phyloP scores from a whole-genome alignment of 208 protist species.

The Herpetomonas samuelpessoai region DNA sequence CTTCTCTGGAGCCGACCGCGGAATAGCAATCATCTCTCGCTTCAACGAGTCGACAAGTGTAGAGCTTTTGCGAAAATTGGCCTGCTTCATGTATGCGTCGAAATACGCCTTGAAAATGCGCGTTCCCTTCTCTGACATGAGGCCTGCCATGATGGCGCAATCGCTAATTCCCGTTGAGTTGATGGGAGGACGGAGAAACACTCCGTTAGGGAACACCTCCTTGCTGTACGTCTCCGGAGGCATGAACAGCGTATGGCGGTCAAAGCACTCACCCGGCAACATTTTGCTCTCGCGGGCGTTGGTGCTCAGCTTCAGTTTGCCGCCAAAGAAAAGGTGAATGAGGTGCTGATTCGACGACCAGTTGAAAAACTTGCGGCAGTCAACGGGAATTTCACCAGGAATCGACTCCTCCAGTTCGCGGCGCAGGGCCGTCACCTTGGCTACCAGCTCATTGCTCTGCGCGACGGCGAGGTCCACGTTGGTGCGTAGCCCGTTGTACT shows the following conservation, averaged over 20 bases:
- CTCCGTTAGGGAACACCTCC: slow-evolving; percentile 67
- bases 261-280: slow-evolving; percentile 76
- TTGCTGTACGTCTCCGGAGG: slow-evolving; percentile 23
- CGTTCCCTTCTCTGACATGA: slow-evolving; percentile 74
- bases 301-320: slow-evolving; percentile 85
- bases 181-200: slow-evolving; percentile 84
- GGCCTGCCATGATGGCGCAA: slow-evolving; percentile 79
- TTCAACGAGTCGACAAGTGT: slow-evolving; percentile 73
- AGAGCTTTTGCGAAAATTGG: slow-evolving; percentile 84
- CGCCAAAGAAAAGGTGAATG: slow-evolving; percentile 89
- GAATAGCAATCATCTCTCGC: slow-evolving; percentile 57
- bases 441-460: slow-evolving; percentile 80
- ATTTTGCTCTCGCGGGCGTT: slow-evolving; percentile 78
- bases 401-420: slow-evolving; percentile 66
- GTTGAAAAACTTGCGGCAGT: slow-evolving; percentile 92
- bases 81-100: slow-evolving; percentile 78
- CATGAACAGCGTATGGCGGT: slow-evolving; percentile 79
- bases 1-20: slow-evolving; percentile 46
- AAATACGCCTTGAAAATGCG: slow-evolving; percentile 85
- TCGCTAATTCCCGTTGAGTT: slow-evolving; percentile 80
- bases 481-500: slow-evolving; percentile 92
- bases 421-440: slow-evolving; percentile 60
- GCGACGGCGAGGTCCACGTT: slow-evolving; percentile 78
- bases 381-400: slow-evolving; percentile 73
- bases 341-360: slow-evolving; percentile 91